Evolutionary conservation across 1,284 basidiomycete genomes (phyloP).

Genomic region (Cronartium quercuum): DNA sequence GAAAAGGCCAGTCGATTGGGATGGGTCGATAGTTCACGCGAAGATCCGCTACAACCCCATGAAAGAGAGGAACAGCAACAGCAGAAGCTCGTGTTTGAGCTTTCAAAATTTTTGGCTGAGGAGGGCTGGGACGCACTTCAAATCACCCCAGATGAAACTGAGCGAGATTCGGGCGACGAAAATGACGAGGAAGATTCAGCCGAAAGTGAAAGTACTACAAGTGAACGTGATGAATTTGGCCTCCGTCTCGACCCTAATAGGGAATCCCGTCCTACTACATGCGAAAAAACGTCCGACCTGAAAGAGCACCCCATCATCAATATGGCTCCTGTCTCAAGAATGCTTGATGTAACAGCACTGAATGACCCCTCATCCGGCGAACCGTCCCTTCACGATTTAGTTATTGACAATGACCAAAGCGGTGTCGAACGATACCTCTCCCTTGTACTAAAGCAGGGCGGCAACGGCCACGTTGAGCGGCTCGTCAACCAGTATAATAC

Average conservation of each 20-base stretch:
- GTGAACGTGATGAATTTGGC: not conserved
- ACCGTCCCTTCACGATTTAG: slow-evolving; percentile 1
- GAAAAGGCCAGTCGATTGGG: not conserved
- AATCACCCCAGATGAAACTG: not conserved
- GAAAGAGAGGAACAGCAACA: not conserved
- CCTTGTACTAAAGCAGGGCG: not conserved
- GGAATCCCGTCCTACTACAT: not conserved
- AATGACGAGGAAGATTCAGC: not conserved
- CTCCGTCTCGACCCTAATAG: not conserved
- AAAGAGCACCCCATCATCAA: not conserved
- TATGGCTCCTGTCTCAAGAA: slow-evolving; percentile 1
- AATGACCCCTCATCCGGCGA: not conserved
- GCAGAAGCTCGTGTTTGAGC: not conserved
- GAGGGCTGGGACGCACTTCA: not conserved
- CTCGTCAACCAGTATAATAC: slow-evolving; percentile 1
- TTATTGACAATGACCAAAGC: not conserved
- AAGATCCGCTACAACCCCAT: too few species aligned
- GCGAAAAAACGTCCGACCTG: not conserved
- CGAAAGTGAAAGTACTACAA: not conserved
- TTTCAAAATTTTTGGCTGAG: not conserved
- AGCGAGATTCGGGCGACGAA: not conserved
- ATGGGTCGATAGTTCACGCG: not conserved
- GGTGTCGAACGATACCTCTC: not conserved
- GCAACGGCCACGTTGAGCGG: not conserved
- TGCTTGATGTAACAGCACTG: not conserved